Base-by-base conservation (phyloP, 306 rosid species). In the Vicia sativa region DNA sequence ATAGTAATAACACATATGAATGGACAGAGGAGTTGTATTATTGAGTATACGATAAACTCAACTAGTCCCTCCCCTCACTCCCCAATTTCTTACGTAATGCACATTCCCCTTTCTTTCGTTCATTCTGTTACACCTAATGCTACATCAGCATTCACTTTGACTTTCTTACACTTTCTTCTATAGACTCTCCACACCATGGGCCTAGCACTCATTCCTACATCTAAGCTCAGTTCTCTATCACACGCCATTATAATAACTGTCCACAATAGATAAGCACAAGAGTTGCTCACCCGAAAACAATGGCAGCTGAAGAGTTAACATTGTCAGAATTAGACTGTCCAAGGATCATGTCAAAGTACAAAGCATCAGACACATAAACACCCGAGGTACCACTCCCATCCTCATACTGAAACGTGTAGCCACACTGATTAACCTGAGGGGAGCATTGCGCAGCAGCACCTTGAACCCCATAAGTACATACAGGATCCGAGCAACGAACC, bases 301-400 rank as follows among this genome's bases (percentile, higher is more conserved):
- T 70, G 61, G 80, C 18, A 41, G 99, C 86, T 0, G 97, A 85
- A 48, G 97, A 85, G 75, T 85, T 88, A 28, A 77, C 79, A 12
- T 85, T 85, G 21, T 72, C 79, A 11, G 75, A 63, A 65, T 72
- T 29, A 67, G 97, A 78, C 67, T 82, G 95, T 62, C 90, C 95
- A 65, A 88, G 53, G 54, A 93, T 74, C 96, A 87, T 80, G 85
- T 84, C 85, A 70, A 90, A 90, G 78, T 85, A 74, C 77, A 93
- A 61, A 11, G 85, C 75, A 67, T 93, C 97, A 0, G 90, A 75
- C 31, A 87, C 86, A 75, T 93, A 93, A 77, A 73, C 82, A 56
- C 97, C 95, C 0, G 90, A 79, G 6, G 97, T 90, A 61, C 95
- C 97, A 55, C 99, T 93, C 68, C 85, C 91, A 79, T 93, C 99